These are phyloP conservation scores for Coniochaeta hoffmannii DNA, from an alignment of 2,329 filamentous ascomycete species.

Conservation along the genomic window DNA sequence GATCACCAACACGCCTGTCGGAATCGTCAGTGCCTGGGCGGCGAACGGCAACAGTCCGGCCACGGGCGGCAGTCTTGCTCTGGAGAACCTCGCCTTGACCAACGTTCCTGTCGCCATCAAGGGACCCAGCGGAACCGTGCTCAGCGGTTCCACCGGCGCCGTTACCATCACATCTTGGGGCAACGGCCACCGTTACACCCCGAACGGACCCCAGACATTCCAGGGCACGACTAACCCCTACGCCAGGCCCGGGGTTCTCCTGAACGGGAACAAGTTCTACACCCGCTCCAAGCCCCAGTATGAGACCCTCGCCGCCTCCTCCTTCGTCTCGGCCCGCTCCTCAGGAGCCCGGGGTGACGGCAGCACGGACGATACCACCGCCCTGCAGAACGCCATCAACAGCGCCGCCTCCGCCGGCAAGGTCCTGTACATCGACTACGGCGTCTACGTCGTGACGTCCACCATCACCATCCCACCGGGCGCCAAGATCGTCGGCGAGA, in stretches of 20 bases:
- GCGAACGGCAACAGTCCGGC: slow-evolving; percentile 19
- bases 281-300: slow-evolving; percentile 70
- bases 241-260: slow-evolving; percentile 43
- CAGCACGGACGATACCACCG: slow-evolving; percentile 49
- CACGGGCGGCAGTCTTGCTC: slow-evolving; percentile 49
- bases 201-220: slow-evolving; percentile 29
- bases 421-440: slow-evolving; percentile 50
- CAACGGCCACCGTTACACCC: slow-evolving; percentile 58
- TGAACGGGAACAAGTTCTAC: slow-evolving; percentile 42
- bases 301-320: slow-evolving; percentile 42
- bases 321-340: slow-evolving; percentile 45
- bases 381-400: slow-evolving; percentile 50
- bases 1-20: slow-evolving; percentile 55
- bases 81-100: slow-evolving; percentile 38
- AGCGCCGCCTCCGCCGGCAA: slow-evolving; percentile 37
- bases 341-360: slow-evolving; percentile 39
- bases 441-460: slow-evolving; percentile 42
- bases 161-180: slow-evolving; percentile 54
- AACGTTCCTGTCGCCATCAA: slow-evolving; percentile 33
- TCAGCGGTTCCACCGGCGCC: slow-evolving; percentile 44
- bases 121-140: slow-evolving; percentile 33
- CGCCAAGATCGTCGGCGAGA: slow-evolving; percentile 50
- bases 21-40: slow-evolving; percentile 56
- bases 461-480: slow-evolving; percentile 39
- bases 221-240: slow-evolving; percentile 39